Conservation (phyloP, 345 rosid genomes). For the Linum usitatissimum region DNA sequence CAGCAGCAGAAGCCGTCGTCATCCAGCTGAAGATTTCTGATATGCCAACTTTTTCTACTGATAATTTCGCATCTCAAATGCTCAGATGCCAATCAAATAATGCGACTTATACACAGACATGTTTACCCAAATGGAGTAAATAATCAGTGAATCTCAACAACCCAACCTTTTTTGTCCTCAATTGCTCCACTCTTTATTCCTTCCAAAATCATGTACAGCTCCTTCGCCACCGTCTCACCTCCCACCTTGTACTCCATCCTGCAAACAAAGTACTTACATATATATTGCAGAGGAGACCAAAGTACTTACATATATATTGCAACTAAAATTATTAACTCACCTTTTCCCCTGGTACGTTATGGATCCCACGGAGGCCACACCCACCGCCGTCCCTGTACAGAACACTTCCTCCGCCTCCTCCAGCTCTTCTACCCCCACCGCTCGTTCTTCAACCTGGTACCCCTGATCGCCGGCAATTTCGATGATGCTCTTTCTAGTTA, state of each 20-base stretch:
- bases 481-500: constrained; percentile 1
- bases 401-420: constrained; percentile 59
- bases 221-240: constrained; percentile 30
- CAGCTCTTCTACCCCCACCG: constrained; percentile 43
- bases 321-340: constrained; percentile 8
- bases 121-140: no score
- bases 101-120: no score
- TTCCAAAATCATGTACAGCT: constrained; percentile 46
- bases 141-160: constrained; percentile 27
- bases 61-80: no score
- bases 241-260: constrained; percentile 49
- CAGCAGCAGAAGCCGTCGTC: no score
- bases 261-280: constrained; percentile 11
- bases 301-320: no score
- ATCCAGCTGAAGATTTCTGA: no score
- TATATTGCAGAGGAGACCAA: no score
- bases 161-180: constrained; percentile 78
- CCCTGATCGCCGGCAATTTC: constrained; percentile 1
- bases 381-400: constrained; percentile 75
- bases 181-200: constrained; percentile 56
- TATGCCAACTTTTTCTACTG: no score
- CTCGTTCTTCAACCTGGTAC: constrained; percentile 54
- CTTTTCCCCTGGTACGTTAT: constrained; percentile 45
- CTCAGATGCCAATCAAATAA: no score
- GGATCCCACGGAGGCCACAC: constrained; percentile 57